Evolutionary conservation across 305 asterid species (phyloP), one percentile per base, ranked within the genome.

Genomic region (Fraxinus albicans): DNA sequence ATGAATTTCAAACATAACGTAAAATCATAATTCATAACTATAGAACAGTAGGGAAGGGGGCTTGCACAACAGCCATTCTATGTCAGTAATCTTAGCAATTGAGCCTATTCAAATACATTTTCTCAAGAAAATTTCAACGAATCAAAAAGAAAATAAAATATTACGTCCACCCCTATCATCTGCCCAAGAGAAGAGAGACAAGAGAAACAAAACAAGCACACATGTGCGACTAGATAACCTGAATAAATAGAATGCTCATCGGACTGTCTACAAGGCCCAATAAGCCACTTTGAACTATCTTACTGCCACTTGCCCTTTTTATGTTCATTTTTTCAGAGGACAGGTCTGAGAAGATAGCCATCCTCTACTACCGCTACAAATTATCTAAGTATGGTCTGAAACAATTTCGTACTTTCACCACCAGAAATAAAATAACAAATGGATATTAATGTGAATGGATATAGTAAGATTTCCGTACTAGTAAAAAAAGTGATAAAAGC

Each of bases 361-460:
- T 60, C 15, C 70, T 58, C 29, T 21, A 60, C 70, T 8, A 60
- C 29, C 29, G 0, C 70, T 19, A n/a, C 29, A 58, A 65, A 10
- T 65, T 2, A 65, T 25, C 35, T 2, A 65, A 25, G 35, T 25
- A 65, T 65, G 35, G 73, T 25, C 73, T 65, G 35, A 4, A 25
- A 65, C 35, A 65, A 25, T 2, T 65, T 27, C 2, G 1, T 8
- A 9, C 34, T 65, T 25, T 65, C 73, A 65, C 8, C 33, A 10
- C 73, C 78, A 82, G 17, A 82, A 23, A 77, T 77, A 34, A 50
- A 42, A 65, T 72, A 36, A 38, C 44, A 6, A 34, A 76, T 8
- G 29, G 77, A 40, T 69, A 38, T 29, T 36, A 21, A 77, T 82
- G 42, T 69, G 55, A 38, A 27, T 6, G 34, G 36, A 15, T 12